A percentile compares a stretch with the other conserved stretches of the same genome.
phyloP scores from a whole-genome alignment of 2,329 filamentous ascomycete species.

The Ambrosiella cleistominuta region DNA sequence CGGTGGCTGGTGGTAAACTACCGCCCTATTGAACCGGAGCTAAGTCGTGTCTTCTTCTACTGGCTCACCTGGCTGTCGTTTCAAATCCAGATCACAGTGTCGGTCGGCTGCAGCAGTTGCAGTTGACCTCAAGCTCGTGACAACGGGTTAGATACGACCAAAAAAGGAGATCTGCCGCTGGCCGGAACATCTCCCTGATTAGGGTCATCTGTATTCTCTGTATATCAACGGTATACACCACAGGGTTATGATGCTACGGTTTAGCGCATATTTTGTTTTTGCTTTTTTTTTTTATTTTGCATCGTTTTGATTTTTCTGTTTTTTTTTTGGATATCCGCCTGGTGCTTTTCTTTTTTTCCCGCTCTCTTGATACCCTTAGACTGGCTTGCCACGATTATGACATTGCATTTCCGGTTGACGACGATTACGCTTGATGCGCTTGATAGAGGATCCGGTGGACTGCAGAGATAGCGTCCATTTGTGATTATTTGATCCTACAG shows the following conservation, averaged over 20 bases:
- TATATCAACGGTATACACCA: background rate
- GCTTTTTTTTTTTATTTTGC: conserved; percentile 17
- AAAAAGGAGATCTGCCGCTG: conserved; percentile 18
- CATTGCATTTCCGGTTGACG: conserved; percentile 13
- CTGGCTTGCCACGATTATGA: conserved; percentile 16
- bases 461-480: conserved; percentile 2
- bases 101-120: conserved; percentile 14
- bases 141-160: conserved; percentile 18
- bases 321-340: conserved; percentile 16
- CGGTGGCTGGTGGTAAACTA: conserved; percentile 59
- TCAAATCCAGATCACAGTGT: conserved; percentile 3
- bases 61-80: background rate
- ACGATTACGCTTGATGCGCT: conserved; percentile 14
- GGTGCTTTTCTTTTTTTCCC: conserved; percentile 13
- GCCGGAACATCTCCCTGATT: conserved; percentile 3
- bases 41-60: background rate
- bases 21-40: background rate
- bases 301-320: conserved; percentile 15
- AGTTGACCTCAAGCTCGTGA: conserved; percentile 21
- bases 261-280: conserved; percentile 13
- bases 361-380: conserved; percentile 18
- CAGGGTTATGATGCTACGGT: background rate
- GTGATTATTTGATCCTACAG: conserved; percentile 13
- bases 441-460: conserved; percentile 13
- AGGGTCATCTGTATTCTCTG: conserved; percentile 13